A percentile compares a stretch with the other conserved stretches of the same genome.
phyloP scores from a whole-genome alignment of 495 filamentous ascomycete genomes.

The Podospora appendiculata region DNA sequence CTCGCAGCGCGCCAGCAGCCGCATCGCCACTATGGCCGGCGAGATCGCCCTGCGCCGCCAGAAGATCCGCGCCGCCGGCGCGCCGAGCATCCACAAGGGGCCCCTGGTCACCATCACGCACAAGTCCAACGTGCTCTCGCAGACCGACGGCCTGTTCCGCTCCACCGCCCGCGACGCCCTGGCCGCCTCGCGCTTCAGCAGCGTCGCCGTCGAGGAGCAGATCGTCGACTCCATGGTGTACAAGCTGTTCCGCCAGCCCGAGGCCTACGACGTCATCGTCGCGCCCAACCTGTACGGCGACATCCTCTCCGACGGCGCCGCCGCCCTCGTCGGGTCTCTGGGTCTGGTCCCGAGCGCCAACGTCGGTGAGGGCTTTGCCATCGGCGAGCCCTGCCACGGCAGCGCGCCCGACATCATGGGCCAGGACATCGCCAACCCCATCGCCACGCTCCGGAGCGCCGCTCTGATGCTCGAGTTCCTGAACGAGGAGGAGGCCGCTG shows the following conservation, averaged over 20 bases:
- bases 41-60: slow-evolving; percentile 87
- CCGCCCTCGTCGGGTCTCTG: slow-evolving; percentile 87
- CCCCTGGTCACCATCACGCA: slow-evolving; percentile 94
- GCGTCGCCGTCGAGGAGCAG: slow-evolving; percentile 81
- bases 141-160: slow-evolving; percentile 95
- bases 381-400: slow-evolving; percentile 97
- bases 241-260: slow-evolving; percentile 95
- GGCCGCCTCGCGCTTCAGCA: slow-evolving; percentile 49
- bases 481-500: slow-evolving; percentile 75
- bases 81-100: slow-evolving; percentile 49
- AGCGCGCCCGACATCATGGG: slow-evolving; percentile 95
- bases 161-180: slow-evolving; percentile 67
- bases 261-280: slow-evolving; percentile 93
- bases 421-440: slow-evolving; percentile 85
- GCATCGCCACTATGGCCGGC: slow-evolving; percentile 88
- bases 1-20: slow-evolving; percentile 67
- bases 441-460: slow-evolving; percentile 86
- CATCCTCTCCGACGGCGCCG: slow-evolving; percentile 91
- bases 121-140: slow-evolving; percentile 94
- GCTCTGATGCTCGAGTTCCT: slow-evolving; percentile 96
- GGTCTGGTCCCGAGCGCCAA: slow-evolving; percentile 95
- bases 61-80: slow-evolving; percentile 52
- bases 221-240: slow-evolving; percentile 99
- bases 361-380: slow-evolving; percentile 89
- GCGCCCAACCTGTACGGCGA: slow-evolving; percentile 98